Evolutionary conservation across 2,329 filamentous ascomycete genomes (phyloP).

Genomic region (Aureobasidium sp.): DNA sequence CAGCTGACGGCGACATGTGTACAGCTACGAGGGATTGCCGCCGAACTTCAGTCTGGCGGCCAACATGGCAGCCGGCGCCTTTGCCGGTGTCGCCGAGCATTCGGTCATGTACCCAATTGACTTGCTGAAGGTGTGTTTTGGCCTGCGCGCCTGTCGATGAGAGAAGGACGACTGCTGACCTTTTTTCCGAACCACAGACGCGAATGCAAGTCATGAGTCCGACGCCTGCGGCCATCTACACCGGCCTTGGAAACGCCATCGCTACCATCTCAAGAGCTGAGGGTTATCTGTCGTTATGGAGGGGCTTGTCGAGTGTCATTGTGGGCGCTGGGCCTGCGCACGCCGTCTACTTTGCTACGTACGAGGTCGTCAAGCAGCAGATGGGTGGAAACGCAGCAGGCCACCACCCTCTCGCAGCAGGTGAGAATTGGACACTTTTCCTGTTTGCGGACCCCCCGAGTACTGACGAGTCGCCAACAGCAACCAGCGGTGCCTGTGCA

Average conservation of each 20-base stretch:
- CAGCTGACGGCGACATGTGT: constrained; percentile 14
- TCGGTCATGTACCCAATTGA: constrained; percentile 99
- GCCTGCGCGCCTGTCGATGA: not conserved
- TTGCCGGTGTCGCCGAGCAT: constrained; percentile 95
- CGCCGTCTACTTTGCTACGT: constrained; percentile 96
- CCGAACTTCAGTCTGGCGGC: constrained; percentile 89
- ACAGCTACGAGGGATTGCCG: constrained; percentile 82
- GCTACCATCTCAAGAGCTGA: constrained; percentile 87
- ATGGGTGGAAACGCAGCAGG: constrained; percentile 87
- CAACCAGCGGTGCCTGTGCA: constrained; percentile 84
- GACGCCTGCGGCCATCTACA: constrained; percentile 71
- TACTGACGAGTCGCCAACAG: constrained; percentile 41
- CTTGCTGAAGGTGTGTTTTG: constrained; percentile 74
- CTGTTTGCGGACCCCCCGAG: not conserved
- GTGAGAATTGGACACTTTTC: constrained; percentile 42
- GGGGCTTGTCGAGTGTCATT: constrained; percentile 92
- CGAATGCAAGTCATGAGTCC: constrained; percentile 96
- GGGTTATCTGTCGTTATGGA: constrained; percentile 86
- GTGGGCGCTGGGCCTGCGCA: constrained; percentile 93
- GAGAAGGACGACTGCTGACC: constrained; percentile 1
- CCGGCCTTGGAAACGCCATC: constrained; percentile 84
- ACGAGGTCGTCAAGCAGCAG: constrained; percentile 92
- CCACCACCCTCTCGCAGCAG: constrained; percentile 88
- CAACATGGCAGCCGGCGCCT: constrained; percentile 94
- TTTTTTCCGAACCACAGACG: constrained; percentile 55